Conservation (phyloP, 208 protist species). For the Leishmania lainsoni region DNA sequence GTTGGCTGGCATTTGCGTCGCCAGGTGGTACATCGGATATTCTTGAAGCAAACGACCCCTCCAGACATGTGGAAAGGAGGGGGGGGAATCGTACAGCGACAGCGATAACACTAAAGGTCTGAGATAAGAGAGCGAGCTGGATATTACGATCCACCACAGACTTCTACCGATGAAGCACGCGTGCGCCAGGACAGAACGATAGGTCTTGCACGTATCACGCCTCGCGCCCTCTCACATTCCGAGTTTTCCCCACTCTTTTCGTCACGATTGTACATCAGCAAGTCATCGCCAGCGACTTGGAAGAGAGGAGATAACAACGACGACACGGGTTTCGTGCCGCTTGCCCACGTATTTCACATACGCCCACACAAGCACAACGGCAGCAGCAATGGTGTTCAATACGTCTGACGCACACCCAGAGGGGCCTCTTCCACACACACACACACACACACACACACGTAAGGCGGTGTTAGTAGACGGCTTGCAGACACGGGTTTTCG, state of each 20-base stretch:
- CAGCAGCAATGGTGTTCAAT: not conserved
- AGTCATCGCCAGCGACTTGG: not conserved
- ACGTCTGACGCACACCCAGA: not conserved
- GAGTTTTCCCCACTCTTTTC: not conserved
- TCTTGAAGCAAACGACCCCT: not conserved
- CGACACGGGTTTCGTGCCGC: not conserved
- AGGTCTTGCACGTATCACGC: not conserved
- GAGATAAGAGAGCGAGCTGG: not conserved
- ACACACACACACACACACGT: too few relatives aligned
- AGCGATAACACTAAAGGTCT: not conserved
- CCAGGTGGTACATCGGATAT: not conserved
- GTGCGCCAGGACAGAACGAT: not conserved
- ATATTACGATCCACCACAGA: not conserved
- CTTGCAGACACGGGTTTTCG: slow-evolving; percentile 69
- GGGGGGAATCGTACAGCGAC: not conserved
- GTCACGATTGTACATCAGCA: not conserved
- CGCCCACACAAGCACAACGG: not conserved
- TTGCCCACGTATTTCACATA: not conserved
- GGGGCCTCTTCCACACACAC: not conserved
- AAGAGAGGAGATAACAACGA: not conserved
- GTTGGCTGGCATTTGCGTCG: not conserved
- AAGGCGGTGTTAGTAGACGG: slow-evolving; percentile 51
- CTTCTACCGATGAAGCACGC: not conserved
- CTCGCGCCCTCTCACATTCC: not conserved
- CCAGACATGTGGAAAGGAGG: not conserved